Evolutionary conservation across 495 filamentous ascomycete genomes (phyloP), one percentile per base, ranked within the genome.

Genomic region (Daldinia grandis): DNA sequence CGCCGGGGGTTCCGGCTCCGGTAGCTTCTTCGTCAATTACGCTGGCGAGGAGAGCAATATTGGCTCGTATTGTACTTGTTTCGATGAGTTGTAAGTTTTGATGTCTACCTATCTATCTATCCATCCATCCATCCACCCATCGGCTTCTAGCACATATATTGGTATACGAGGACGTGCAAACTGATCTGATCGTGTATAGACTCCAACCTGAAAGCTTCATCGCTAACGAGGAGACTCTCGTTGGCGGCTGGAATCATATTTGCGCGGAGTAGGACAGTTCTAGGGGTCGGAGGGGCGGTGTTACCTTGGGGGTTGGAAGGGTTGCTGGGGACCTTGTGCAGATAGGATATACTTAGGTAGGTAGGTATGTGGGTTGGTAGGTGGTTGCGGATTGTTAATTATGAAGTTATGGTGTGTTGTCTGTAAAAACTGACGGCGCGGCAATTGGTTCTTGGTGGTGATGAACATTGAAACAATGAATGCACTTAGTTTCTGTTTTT

Each of bases 181-280:
- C 69, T 72, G 28, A 72, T 49, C 7, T 31, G 5, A 35, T 12
- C n/a, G 19, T 25, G 19, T 47, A 10, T 40, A 76, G 75, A 7
- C 19, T 76, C 37, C 50, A 75, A 24, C 69, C 75, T 3, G 54
- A 62, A 21, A 61, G 51, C 40, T 76, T 75, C 54, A 58, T 76
- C 10, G 38, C 50, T 17, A 71, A 59, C 28, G 66, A 71, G 30
- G 62, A 76, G 40, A 47, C 64, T 4, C 44, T 73, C 24, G 69
- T 76, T 53, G 75, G 74, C 1, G 75, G 68, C 28, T 76, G 75
- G 75, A 76, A 76, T 27, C 63, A 69, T 28, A 68, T 73, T 27
- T 76, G 75, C 58, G 47, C 31, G 30, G 24, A 49, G 28, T 17
- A 58, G 5, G 40, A 21, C 44, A 24, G 1, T 58, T n/a, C 17